These are phyloP conservation scores for Astraeus odoratus DNA, from an alignment of 768 basidiomycete species.

Conservation along the genomic window DNA sequence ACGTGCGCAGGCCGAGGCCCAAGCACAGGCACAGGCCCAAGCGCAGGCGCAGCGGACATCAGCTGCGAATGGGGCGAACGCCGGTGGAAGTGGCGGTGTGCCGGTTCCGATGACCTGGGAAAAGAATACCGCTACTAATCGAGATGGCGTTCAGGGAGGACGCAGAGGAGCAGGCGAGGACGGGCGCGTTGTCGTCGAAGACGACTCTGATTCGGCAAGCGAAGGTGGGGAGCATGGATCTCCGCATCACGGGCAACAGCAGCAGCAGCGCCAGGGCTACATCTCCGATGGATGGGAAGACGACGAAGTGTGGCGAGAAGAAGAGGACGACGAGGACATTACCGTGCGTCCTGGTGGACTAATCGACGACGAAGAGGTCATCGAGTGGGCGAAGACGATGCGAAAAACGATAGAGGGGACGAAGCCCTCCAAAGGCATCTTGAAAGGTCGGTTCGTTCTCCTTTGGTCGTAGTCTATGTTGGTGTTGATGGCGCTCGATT, in stretches of 20 bases:
- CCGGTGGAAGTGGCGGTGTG: slow-evolving; percentile 17
- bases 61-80: slow-evolving; percentile 15
- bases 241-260: slow-evolving; percentile 26
- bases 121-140: slow-evolving; percentile 65
- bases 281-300: slow-evolving; percentile 69
- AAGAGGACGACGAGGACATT: slow-evolving; percentile 60
- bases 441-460: slow-evolving; percentile 50
- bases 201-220: slow-evolving; percentile 58
- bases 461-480: too few species aligned
- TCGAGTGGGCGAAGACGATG: slow-evolving; percentile 73
- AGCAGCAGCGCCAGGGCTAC: slow-evolving; percentile 31
- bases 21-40: slow-evolving; percentile 18
- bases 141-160: slow-evolving; percentile 39
- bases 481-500: too few species aligned
- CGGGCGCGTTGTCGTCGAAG: slow-evolving; percentile 60
- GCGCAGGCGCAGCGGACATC: slow-evolving; percentile 15
- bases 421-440: slow-evolving; percentile 74
- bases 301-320: slow-evolving; percentile 71
- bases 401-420: slow-evolving; percentile 67
- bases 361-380: slow-evolving; percentile 48
- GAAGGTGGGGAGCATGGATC: slow-evolving; percentile 43
- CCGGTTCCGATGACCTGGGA: slow-evolving; percentile 70
- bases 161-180: slow-evolving; percentile 51
- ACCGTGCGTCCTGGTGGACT: slow-evolving; percentile 54
- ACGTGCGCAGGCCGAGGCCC: slow-evolving; percentile 26